Base-by-base conservation (phyloP, 208 protist genomes). In the Wallacemonas sp. region DNA sequence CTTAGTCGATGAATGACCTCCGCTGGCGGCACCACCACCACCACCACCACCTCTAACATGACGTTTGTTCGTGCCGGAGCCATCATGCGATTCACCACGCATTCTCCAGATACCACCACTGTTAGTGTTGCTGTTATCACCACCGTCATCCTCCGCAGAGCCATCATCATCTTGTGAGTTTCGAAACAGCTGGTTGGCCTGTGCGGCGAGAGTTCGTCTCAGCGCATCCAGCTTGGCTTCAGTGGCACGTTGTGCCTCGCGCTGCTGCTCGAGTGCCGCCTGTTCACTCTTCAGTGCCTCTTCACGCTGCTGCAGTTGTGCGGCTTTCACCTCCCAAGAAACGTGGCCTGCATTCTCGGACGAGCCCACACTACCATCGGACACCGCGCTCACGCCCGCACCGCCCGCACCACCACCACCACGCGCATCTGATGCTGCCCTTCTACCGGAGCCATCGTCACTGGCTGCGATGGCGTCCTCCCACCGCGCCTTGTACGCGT, bases 201-300 rank as follows among this genome's bases (percentile, higher is more conserved):
- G 86, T 26, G 66, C 59, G 0, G 87, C 82, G 38, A 93, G 63
- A 2, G 79, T 80, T n/a, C 68, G 66, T 31, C 84, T 82, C 61
- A 90, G 77, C 56, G 84, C 79, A 24, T 88, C 70, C 11, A 93
- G 55, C 62, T 81, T 68, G 28, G 47, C 56, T 62, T 93, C 87
- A 11, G 70, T 79, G 4, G 70, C 68, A 3, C 70, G 70, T 33
- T 90, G 71, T 19, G 79, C 41, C 19, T 77, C 63, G 1, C 70
- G 74, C 45, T 81, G 81, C 24, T 34, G 60, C 17, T 67, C 60
- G 14, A 91, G 54, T 34, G 77, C 56, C 26, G 33, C 44, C 15
- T 28, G 47, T 58, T 74, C 41, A 4, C 5, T 5, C 17, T 39
- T n/a, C 30, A 58, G 0, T 19, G 26, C 17, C 9, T 38, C 15